Conservation (phyloP, 139 green algal species). For the Coccomyxa sp. region DNA sequence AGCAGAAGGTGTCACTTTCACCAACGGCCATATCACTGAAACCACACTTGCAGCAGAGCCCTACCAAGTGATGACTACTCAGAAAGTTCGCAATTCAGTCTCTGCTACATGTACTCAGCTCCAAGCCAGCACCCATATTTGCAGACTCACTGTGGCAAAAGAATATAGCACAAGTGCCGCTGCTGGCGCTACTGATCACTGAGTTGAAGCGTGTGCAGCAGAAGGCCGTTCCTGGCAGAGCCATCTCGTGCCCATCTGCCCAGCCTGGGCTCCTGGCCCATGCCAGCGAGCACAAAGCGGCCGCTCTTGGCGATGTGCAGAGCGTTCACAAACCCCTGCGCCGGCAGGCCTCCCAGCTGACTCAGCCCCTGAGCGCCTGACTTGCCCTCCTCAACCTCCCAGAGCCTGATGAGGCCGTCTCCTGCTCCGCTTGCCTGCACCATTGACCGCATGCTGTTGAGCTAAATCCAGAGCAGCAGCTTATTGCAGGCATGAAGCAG, state of each 20-base stretch:
- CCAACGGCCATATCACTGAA: no score
- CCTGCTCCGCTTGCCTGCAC: slow-evolving; percentile 73
- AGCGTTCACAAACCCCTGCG: slow-evolving; percentile 87
- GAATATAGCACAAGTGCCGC: no score
- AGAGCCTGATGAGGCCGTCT: slow-evolving; percentile 85
- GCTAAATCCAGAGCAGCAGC: neutral
- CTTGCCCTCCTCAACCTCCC: slow-evolving; percentile 43
- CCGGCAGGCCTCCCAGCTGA: slow-evolving; percentile 61
- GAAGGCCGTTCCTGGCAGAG: slow-evolving; percentile 74
- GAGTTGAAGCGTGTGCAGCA: slow-evolving; percentile 75
- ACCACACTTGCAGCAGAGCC: no score
- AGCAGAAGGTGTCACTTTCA: no score
- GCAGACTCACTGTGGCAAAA: no score
- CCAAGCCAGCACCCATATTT: no score
- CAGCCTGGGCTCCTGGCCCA: slow-evolving; percentile 90
- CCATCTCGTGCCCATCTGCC: slow-evolving; percentile 80
- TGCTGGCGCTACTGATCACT: no score
- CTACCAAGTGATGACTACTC: no score
- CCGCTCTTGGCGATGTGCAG: slow-evolving; percentile 69
- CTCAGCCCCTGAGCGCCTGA: slow-evolving; percentile 14
- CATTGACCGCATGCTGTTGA: neutral
- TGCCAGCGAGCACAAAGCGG: slow-evolving; percentile 74
- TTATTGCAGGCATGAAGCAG: no score
- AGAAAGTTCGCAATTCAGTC: no score
- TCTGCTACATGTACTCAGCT: no score